These are phyloP conservation scores for Ilex asprella DNA, from an alignment of 257 asterid genomes.

Conservation along the genomic window DNA sequence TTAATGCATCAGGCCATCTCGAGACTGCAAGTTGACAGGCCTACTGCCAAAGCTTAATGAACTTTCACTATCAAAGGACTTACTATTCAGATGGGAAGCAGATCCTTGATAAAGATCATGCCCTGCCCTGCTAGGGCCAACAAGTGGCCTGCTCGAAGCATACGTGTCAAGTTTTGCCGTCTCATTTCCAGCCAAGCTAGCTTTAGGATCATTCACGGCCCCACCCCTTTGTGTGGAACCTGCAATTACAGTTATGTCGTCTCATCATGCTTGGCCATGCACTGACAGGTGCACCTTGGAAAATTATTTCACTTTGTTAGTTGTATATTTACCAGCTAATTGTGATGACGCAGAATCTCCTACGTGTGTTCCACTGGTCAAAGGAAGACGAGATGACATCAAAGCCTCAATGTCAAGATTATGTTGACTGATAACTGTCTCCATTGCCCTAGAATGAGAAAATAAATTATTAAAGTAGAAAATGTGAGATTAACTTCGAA, in stretches of 20 bases:
- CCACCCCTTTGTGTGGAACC: slow-evolving; percentile 60
- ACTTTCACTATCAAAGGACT: slow-evolving; percentile 12
- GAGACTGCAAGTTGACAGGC: background rate
- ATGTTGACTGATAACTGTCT: slow-evolving; percentile 91
- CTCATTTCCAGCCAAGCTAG: slow-evolving; percentile 57
- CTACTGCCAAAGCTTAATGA: background rate
- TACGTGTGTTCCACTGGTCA: slow-evolving; percentile 59
- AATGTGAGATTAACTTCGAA: background rate
- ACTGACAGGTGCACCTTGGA: background rate
- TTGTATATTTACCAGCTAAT: slow-evolving; percentile 48
- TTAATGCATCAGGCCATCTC: too few species aligned
- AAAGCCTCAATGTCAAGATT: slow-evolving; percentile 87
- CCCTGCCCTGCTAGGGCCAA: slow-evolving; percentile 50
- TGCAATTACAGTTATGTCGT: slow-evolving; percentile 17
- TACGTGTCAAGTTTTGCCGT: slow-evolving; percentile 48
- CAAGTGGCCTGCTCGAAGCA: slow-evolving; percentile 46
- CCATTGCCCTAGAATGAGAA: slow-evolving; percentile 82
- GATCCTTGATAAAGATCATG: slow-evolving; percentile 65
- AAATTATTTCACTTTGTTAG: background rate
- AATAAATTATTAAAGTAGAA: slow-evolving; percentile 3
- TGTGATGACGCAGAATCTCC: slow-evolving; percentile 80
- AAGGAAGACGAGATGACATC: slow-evolving; percentile 75
- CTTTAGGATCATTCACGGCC: slow-evolving; percentile 47
- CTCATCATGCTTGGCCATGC: background rate
- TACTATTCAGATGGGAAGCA: slow-evolving; percentile 40